Percentiles rank a stretch among this genome's conserved stretches.
Conservation (phyloP, 2,329 filamentous ascomycete species). For the Paracamarosporium sp. region DNA sequence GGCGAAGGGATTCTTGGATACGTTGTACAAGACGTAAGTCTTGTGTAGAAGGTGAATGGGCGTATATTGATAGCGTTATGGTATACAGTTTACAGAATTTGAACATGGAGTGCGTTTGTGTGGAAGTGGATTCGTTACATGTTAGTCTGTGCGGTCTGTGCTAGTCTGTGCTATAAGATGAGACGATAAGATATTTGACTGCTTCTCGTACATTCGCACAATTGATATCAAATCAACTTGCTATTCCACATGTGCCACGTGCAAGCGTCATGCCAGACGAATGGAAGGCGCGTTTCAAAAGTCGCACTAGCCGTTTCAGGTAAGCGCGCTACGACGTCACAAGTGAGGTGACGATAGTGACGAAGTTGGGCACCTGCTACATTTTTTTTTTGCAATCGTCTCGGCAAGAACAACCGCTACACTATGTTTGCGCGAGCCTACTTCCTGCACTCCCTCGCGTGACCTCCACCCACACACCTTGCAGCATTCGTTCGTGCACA, state of each 20-base stretch:
- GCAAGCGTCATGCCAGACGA: background rate
- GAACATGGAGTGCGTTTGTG: background rate
- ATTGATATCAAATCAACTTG: background rate
- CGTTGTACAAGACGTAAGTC: slow-evolving; percentile 80
- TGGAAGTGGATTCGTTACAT: too few relatives aligned
- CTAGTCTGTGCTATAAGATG: too few relatives aligned
- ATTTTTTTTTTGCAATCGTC: background rate
- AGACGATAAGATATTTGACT: too few relatives aligned
- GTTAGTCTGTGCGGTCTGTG: too few relatives aligned
- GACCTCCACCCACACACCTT: background rate
- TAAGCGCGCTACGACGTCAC: background rate
- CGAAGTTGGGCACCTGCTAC: background rate
- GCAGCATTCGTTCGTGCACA: background rate
- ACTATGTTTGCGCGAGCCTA: background rate
- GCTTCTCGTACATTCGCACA: background rate
- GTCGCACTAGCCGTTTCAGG: background rate
- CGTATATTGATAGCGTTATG: background rate
- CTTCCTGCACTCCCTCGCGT: too few relatives aligned
- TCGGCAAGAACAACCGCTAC: background rate
- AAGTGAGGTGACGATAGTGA: background rate
- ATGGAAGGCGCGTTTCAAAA: background rate
- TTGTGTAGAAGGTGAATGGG: background rate
- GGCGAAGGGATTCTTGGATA: slow-evolving; percentile 89
- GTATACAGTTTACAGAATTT: background rate
- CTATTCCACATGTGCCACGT: background rate